A percentile compares a stretch with the other conserved stretches of the same genome.
phyloP scores from a whole-genome alignment of 768 basidiomycete species.

The Lyophyllum decastes region DNA sequence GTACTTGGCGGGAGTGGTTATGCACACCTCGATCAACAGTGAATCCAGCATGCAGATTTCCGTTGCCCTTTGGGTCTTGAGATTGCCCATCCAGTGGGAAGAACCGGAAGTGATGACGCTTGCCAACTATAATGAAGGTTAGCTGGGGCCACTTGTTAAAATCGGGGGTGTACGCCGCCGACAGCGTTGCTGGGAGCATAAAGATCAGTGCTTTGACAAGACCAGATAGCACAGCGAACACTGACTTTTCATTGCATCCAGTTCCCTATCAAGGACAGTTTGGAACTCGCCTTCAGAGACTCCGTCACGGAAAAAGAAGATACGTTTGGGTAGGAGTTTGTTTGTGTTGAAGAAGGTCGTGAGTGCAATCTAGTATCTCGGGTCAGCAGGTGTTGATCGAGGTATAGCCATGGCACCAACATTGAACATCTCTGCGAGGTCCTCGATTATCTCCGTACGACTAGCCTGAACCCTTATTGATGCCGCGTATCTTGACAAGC shows the following conservation, averaged over 20 bases:
- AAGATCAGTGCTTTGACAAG: not conserved
- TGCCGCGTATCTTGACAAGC: constrained; percentile 54
- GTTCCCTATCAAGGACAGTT: constrained; percentile 20
- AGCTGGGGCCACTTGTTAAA: constrained; percentile 43
- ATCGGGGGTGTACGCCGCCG: constrained; percentile 40
- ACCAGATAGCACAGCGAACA: not conserved
- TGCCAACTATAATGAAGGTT: constrained; percentile 63
- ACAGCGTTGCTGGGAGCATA: not conserved
- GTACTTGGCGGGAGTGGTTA: too few relatives aligned
- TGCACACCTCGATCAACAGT: constrained; percentile 49
- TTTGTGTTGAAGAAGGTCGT: constrained; percentile 10
- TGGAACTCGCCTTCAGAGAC: constrained; percentile 35
- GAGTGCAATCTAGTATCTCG: constrained; percentile 13
- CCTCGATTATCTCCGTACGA: constrained; percentile 58
- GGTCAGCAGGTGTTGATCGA: not conserved
- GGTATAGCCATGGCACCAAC: constrained; percentile 22
- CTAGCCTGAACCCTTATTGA: constrained; percentile 52
- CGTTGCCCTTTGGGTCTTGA: constrained; percentile 57
- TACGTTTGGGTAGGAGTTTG: constrained; percentile 11
- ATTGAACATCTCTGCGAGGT: constrained; percentile 52
- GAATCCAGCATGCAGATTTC: constrained; percentile 51
- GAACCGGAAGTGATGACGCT: constrained; percentile 52
- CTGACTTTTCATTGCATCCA: constrained; percentile 18
- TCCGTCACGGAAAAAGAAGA: constrained; percentile 31
- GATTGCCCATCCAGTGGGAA: constrained; percentile 45